Base-by-base conservation (phyloP, 768 basidiomycete genomes). In the Leucocoprinus birnbaumii region DNA sequence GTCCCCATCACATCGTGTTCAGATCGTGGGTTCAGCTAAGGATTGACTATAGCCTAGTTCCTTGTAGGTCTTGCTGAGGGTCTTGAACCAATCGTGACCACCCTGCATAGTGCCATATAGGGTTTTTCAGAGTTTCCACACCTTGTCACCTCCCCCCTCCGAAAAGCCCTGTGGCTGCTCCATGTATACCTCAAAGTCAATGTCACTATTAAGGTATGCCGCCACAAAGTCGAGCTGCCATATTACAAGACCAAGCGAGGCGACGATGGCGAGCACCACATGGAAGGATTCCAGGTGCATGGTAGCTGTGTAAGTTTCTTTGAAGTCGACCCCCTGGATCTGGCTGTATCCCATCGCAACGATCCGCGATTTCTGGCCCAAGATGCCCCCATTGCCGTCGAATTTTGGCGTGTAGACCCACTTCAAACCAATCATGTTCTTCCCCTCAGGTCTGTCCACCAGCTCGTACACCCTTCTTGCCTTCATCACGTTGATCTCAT, bases 341-440 rank as follows among this genome's bases (percentile, higher is more conserved):
- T 77, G 75, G 0, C 65, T 58, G 62, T 61, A 75, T 0, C 80
- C 73, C 51, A 73, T 64, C 0, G 75, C 74, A 0, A 80, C 75
- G 0, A 80, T 62, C 0, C 72, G 47, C 0, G 73, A 77, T 57
- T 77, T 76, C 56, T 65, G 60, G 0, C 54, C 51, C 1, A 27
- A 51, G 8, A 73, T 44, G 0, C 53, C 58, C 16, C 73, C 73
- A 10, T 64, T 44, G 0, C 53, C 56, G 42, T 72, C 61, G 19
- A 52, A 53, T 51, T 77, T 77, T 19, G 48, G 24, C 10, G 22
- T 21, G 25, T 53, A 56, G 1, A 56, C 54, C 59, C 61, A 62
- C 9, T 25, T 16, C 1, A 50, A 53, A n/a, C 42, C 47, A 34
- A 58, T 47, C 5, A 48, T 37, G 3, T 53, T 58, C 18, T 14